A percentile compares a stretch with the other conserved stretches of the same genome.
Evolutionary conservation across 306 rosid genomes (phyloP).

Genomic region (Arachis stenosperma): DNA sequence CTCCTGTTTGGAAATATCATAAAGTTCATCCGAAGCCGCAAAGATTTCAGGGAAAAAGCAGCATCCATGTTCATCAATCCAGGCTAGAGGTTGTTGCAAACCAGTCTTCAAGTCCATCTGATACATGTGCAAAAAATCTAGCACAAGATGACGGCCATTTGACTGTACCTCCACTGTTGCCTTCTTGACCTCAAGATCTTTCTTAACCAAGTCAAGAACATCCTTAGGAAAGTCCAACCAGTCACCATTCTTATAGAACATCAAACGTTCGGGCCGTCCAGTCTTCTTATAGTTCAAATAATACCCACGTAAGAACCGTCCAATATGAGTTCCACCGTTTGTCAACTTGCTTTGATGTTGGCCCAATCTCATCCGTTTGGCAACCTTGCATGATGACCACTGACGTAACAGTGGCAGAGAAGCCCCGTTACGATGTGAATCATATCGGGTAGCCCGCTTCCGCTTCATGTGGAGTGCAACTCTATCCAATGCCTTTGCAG

Average conservation of each 20-base stretch:
- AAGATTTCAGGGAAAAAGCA: conserved; percentile 89
- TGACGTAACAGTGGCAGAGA: conserved; percentile 36
- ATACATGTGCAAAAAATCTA: conserved; percentile 85
- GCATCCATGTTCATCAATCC: conserved; percentile 81
- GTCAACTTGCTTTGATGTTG: conserved; percentile 37
- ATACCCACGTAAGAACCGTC: conserved; percentile 48
- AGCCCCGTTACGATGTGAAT: conserved; percentile 47
- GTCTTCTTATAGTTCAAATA: conserved; percentile 71
- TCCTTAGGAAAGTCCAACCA: conserved; percentile 73
- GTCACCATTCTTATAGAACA: conserved; percentile 69
- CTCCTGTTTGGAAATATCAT: conserved; percentile 36
- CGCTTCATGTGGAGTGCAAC: conserved; percentile 53
- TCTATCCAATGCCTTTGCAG: conserved; percentile 71
- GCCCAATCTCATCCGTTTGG: conserved; percentile 57
- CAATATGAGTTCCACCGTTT: conserved; percentile 41
- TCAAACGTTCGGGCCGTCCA: conserved; percentile 71
- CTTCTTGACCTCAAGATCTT: conserved; percentile 68
- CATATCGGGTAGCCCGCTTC: conserved; percentile 54
- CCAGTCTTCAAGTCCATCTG: conserved; percentile 75
- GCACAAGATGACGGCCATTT: conserved; percentile 57
- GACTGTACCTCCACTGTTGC: conserved; percentile 65
- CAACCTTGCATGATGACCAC: conserved; percentile 42
- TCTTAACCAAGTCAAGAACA: conserved; percentile 64
- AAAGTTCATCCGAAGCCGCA: conserved; percentile 42
- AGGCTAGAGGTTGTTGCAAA: conserved; percentile 70